phyloP scores from a whole-genome alignment of 176 grass and related monocot species.

The Puya raimondii region DNA sequence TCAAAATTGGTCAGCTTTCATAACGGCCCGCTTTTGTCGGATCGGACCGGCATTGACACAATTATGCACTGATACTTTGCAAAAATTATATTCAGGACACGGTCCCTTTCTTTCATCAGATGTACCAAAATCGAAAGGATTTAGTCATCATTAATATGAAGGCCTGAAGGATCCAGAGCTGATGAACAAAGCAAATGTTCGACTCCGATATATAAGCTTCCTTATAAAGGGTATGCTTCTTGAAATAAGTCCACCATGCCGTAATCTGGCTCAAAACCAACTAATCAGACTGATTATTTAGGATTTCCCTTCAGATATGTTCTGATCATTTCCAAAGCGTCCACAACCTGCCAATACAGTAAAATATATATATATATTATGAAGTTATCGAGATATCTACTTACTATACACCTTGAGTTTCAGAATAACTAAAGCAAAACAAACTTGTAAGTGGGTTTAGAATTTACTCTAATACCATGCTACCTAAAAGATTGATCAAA shows the following conservation, averaged over 20 bases:
- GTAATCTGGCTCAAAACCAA: slow-evolving; percentile 10
- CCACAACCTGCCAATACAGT: slow-evolving; percentile 14
- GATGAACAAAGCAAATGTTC: too few relatives aligned
- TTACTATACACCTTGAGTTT: not conserved
- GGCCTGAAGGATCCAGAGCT: too few relatives aligned
- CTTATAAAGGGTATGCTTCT: not conserved
- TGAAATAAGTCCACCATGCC: slow-evolving; percentile 5
- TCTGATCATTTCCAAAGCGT: slow-evolving; percentile 21
- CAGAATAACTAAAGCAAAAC: not conserved
- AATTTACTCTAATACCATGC: not conserved
- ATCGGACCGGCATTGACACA: too few relatives aligned
- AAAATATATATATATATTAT: slow-evolving; percentile 1
- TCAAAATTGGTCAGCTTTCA: too few relatives aligned
- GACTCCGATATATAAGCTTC: too few relatives aligned
- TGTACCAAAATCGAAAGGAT: too few relatives aligned
- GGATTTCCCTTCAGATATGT: slow-evolving; percentile 26
- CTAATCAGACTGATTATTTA: slow-evolving; percentile 16
- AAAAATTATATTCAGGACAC: too few relatives aligned
- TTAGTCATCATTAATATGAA: too few relatives aligned
- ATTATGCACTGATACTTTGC: too few relatives aligned
- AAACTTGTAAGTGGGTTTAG: not conserved
- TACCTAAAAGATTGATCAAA: not conserved
- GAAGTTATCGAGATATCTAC: not conserved
- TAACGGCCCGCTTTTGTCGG: too few relatives aligned
- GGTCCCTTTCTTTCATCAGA: too few relatives aligned